Evolutionary conservation across 139 green algal species (phyloP), one percentile per base, ranked within the genome.

Genomic region (Dunaliella primolecta): DNA sequence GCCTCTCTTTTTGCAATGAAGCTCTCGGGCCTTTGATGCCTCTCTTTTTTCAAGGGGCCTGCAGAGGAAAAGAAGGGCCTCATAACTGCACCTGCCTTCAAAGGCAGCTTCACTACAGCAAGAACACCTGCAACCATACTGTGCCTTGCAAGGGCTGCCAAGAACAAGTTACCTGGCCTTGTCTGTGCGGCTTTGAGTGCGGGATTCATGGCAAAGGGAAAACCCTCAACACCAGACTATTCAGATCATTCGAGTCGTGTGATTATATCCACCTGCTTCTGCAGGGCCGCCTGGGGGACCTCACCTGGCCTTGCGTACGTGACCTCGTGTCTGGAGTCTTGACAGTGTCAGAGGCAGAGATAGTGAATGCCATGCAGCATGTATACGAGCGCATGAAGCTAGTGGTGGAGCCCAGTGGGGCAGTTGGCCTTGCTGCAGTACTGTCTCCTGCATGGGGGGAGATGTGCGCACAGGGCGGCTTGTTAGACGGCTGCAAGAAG

Each of bases 341-440:
- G 37, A 57, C 72, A 15, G 74, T 91, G n/a, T 77, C 55, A 30
- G 95, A 98, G 82, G 46, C 85, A 20, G 90, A 98, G 38, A 96
- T 98, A 15, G 85, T 98, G 38, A 78, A 36, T 0, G 95, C 95
- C 35, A 98, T 98, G 95, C 88, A 82, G 84, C 84, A 96, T 1
- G 74, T 84, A 1, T 82, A 36, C 30, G 80, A 84, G 38, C 79
- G 38, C 3, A 70, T 89, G 81, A 91, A 97, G 92, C 78, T 98
- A 24, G 94, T 96, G 2, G 95, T 98, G 64, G 95, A 98, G 92
- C 95, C 95, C 3, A 93, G 86, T 78, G 95, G 93, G 0, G 95
- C 95, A 0, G 93, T 91, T 20, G 93, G 92, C 0, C 86, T 98
- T 38, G 95, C 95, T 3, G 95, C 95, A 0, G 92, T 89, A 31